Percentiles rank a stretch among this genome's conserved stretches.
These are phyloP conservation scores for Aspergillus flavus DNA, from an alignment of 2,329 filamentous ascomycete species.

Conservation along the genomic window DNA sequence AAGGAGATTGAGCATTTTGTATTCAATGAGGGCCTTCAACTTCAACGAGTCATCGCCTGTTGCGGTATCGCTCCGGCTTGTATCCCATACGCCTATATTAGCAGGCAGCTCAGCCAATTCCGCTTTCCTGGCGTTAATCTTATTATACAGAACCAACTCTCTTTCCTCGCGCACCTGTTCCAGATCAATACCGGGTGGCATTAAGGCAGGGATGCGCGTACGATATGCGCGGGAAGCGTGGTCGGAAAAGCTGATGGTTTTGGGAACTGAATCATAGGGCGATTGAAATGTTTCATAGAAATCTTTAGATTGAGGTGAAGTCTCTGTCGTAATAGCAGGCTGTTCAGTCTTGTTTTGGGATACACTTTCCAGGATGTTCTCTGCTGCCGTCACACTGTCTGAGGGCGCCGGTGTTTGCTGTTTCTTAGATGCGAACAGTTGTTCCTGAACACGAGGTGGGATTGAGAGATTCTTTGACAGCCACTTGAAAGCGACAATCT, in stretches of 20 bases:
- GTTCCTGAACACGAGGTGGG: conserved; percentile 75
- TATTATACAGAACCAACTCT: conserved; percentile 86
- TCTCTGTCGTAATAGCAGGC: conserved; percentile 30
- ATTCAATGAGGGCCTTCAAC: conserved; percentile 88
- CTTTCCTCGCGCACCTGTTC: conserved; percentile 84
- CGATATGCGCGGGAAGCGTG: conserved; percentile 77
- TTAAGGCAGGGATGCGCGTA: conserved; percentile 80
- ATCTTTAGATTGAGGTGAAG: conserved; percentile 33
- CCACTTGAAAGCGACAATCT: conserved; percentile 89
- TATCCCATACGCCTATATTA: conserved; percentile 86
- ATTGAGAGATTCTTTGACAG: conserved; percentile 85
- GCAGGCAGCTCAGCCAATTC: conserved; percentile 83
- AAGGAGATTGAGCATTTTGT: conserved; percentile 86
- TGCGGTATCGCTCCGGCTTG: conserved; percentile 66
- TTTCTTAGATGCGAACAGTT: conserved; percentile 68
- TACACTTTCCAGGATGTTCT: conserved; percentile 42
- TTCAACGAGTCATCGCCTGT: conserved; percentile 81
- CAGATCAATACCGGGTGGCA: conserved; percentile 85
- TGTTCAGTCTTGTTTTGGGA: conserved; percentile 38
- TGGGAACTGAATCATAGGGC: conserved; percentile 63
- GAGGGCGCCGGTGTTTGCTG: conserved; percentile 40
- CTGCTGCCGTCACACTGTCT: conserved; percentile 35
- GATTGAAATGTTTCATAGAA: conserved; percentile 74
- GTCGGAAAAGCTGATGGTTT: conserved; percentile 74
- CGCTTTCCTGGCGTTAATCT: conserved; percentile 79